phyloP scores from a whole-genome alignment of 768 basidiomycete genomes.

The Lactifluus hygrophoroides region DNA sequence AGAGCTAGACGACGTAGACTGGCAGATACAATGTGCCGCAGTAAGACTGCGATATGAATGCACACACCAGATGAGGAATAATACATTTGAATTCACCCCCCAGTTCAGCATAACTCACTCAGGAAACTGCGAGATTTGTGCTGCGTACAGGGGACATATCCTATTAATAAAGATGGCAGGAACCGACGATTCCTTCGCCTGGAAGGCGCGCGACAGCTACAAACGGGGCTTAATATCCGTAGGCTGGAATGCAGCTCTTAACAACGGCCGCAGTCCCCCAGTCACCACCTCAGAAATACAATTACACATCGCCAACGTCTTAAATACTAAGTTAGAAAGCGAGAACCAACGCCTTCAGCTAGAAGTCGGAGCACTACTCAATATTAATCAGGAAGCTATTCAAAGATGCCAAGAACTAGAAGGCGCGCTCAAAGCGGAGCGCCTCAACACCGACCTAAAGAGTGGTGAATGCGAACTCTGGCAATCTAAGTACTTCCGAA shows the following conservation, averaged over 20 bases:
- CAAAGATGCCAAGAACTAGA: too few relatives aligned
- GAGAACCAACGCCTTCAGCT: too few relatives aligned
- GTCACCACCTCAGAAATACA: too few relatives aligned
- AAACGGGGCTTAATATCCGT: background rate
- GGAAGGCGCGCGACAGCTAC: background rate
- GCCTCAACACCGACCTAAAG: too few relatives aligned
- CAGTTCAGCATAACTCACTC: background rate
- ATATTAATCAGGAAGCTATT: too few relatives aligned
- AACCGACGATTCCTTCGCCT: background rate
- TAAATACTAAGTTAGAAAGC: too few relatives aligned
- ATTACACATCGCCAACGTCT: too few relatives aligned
- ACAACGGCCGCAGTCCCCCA: too few relatives aligned
- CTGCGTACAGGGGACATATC: background rate
- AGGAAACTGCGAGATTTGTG: background rate
- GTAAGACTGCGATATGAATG: background rate
- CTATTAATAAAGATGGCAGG: background rate
- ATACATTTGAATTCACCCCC: background rate
- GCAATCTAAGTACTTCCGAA: too few relatives aligned
- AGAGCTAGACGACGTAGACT: background rate
- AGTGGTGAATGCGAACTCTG: too few relatives aligned
- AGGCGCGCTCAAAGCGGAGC: too few relatives aligned
- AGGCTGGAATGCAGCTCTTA: background rate
- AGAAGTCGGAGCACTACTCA: too few relatives aligned
- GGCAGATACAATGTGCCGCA: background rate
- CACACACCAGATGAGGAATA: background rate